Percentiles rank a stretch among this genome's conserved stretches.
Conservation (phyloP, 2,329 filamentous ascomycete genomes). For the Microcyclosporella mali region DNA sequence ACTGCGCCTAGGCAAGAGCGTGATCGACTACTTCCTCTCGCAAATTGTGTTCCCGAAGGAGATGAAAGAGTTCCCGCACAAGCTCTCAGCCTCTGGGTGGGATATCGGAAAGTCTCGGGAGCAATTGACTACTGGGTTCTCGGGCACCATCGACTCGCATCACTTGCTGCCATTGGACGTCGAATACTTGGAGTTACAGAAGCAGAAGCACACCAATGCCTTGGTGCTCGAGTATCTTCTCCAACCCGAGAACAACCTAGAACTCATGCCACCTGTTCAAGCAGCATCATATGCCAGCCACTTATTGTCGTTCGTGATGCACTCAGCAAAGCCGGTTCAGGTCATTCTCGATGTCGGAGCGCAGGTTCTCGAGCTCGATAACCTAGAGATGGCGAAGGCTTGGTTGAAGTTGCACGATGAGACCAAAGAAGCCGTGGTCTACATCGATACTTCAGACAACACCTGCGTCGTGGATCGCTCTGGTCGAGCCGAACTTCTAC, state of each 20-base stretch:
- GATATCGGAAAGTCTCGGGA: slow-evolving; percentile 52
- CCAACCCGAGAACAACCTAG: slow-evolving; percentile 42
- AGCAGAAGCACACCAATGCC: slow-evolving; percentile 60
- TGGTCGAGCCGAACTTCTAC: slow-evolving; percentile 45
- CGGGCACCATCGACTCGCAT: slow-evolving; percentile 63
- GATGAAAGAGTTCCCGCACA: slow-evolving; percentile 58
- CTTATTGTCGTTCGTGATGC: slow-evolving; percentile 44
- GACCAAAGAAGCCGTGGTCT: slow-evolving; percentile 46
- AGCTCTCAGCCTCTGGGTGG: slow-evolving; percentile 62
- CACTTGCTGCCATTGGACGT: slow-evolving; percentile 56
- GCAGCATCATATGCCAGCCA: slow-evolving; percentile 15
- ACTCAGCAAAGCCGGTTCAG: slow-evolving; percentile 37
- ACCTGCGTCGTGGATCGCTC: slow-evolving; percentile 48
- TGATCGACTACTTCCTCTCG: slow-evolving; percentile 62
- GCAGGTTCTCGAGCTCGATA: slow-evolving; percentile 59
- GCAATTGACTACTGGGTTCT: slow-evolving; percentile 61
- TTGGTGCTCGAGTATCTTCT: slow-evolving; percentile 52
- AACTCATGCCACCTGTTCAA: slow-evolving; percentile 7
- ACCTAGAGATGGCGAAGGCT: slow-evolving; percentile 45
- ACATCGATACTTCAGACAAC: slow-evolving; percentile 52
- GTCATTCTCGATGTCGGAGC: slow-evolving; percentile 69
- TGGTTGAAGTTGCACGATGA: slow-evolving; percentile 45
- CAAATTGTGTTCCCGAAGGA: slow-evolving; percentile 60
- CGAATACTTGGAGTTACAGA: slow-evolving; percentile 53
- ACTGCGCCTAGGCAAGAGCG: slow-evolving; percentile 47